A percentile compares a stretch with the other conserved stretches of the same genome.
Evolutionary conservation across 2,329 filamentous ascomycete species (phyloP).

Genomic region (Orbilia quercus): DNA sequence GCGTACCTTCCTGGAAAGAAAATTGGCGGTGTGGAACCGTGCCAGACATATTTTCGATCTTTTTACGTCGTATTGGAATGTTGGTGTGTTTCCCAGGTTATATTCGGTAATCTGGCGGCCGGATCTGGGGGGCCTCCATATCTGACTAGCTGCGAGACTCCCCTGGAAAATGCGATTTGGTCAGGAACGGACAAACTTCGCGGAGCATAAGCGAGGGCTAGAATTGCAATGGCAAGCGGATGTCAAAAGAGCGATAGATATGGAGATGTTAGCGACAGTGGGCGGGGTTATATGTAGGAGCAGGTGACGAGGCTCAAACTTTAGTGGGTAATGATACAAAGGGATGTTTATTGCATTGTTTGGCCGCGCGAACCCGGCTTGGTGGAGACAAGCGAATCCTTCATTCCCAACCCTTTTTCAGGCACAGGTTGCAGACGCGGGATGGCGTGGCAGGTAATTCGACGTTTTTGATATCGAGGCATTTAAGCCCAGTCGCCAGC

Average conservation of each 20-base stretch:
- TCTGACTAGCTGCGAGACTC: conserved; percentile 19
- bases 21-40: conserved; percentile 43
- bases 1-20: conserved; percentile 36
- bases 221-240: conserved; percentile 5
- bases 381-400: conserved; percentile 12
- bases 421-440: background rate
- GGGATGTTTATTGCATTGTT: conserved; percentile 7
- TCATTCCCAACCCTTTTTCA: background rate
- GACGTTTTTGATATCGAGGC: background rate
- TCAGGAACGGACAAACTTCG: conserved; percentile 26
- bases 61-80: conserved; percentile 10
- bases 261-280: background rate
- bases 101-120: conserved; percentile 22
- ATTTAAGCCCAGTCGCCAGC: background rate
- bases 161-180: conserved; percentile 30
- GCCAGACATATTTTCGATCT: conserved; percentile 24
- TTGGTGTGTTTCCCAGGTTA: background rate
- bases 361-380: background rate
- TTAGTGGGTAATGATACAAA: background rate
- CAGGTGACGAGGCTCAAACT: background rate
- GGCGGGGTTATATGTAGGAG: conserved; percentile 2
- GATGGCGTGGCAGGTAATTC: conserved; percentile 17
- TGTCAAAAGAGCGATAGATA: background rate
- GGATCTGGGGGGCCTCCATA: conserved; percentile 46
- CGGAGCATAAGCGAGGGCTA: conserved; percentile 18